Evolutionary conservation across 2,329 filamentous ascomycete species (phyloP), one percentile per base, ranked within the genome.

Genomic region (Diaporthe sp.): DNA sequence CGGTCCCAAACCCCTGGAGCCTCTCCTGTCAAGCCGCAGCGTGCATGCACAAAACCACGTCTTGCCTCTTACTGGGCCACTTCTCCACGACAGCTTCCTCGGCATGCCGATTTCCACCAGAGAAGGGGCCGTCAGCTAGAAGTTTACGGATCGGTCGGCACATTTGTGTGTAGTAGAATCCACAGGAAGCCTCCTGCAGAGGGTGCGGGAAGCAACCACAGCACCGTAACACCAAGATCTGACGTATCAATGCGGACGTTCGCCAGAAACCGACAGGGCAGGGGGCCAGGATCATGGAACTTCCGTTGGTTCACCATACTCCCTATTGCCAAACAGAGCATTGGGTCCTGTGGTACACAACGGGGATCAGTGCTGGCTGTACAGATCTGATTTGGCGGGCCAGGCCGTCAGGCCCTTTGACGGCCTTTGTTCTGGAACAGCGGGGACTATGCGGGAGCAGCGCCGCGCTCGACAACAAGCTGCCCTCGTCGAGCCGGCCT

Each of bases 401-500:
- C 65, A 68, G 65, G 65, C 65, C 65, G 65, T 37, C 65, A 68
- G 65, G 65, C 65, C 65, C 46, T 68, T 53, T 53, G 65, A 39
- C 34, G 65, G 65, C 65, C 65, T 68, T 28, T 39, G 65, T 68
- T 42, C 65, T 69, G 65, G 65, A 69, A 69, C 65, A 69, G 65
- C 65, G 65, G 65, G 65, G 65, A 69, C 65, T 55, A 69, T 69
- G 65, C 65, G 46, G 31, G 44, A 68, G 62, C 62, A 34, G 44
- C 62, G 65, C 65, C 65, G 65, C n/a, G 31, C 65, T 68, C 65
- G n/a, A 39, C 46, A 39, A 53, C 46, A 39, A 28, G 46, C 46
- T 53, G 65, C 65, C 65, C 65, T n/a, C 46, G 46, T 68, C 72
- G 70, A 69, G 42, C 61, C 74, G 70, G 61, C 51, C 61, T 67